These are phyloP conservation scores for Schizosaccharomyces japonicus DNA, from an alignment of 805 yeast genomes.

Conservation along the genomic window DNA sequence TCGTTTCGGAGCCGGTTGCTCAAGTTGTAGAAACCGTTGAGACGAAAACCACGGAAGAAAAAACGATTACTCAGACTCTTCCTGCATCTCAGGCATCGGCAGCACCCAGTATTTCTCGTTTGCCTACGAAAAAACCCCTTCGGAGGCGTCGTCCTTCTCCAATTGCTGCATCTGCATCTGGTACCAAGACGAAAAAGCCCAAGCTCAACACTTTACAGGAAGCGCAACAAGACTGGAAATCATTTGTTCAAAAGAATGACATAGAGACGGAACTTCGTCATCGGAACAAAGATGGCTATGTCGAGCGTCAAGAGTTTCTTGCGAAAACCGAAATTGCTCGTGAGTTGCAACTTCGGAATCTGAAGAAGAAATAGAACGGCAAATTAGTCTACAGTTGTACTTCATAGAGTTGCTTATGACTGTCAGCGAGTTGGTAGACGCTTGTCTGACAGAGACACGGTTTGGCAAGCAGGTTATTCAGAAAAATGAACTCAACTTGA, in stretches of 20 bases:
- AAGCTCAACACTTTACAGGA: constrained; percentile 81
- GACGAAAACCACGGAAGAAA: neutral
- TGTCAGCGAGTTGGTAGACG: too few relatives aligned
- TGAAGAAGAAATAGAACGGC: too few relatives aligned
- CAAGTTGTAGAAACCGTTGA: neutral
- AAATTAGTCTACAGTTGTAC: too few relatives aligned
- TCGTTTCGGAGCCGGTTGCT: too few relatives aligned
- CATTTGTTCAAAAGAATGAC: constrained; percentile 69
- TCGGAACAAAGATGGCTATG: constrained; percentile 71
- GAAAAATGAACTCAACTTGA: too few relatives aligned
- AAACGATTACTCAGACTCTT: neutral
- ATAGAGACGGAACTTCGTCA: constrained; percentile 58
- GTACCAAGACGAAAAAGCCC: constrained; percentile 25
- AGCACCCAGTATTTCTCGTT: too few relatives aligned
- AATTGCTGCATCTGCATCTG: neutral
- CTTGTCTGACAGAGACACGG: too few relatives aligned
- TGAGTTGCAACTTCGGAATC: constrained; percentile 27
- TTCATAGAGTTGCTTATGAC: too few relatives aligned
- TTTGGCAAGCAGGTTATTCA: too few relatives aligned
- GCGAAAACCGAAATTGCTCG: constrained; percentile 41
- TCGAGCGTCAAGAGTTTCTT: constrained; percentile 78
- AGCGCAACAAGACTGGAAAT: constrained; percentile 83
- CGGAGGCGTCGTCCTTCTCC: neutral
- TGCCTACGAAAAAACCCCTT: neutral
- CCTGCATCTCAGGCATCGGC: too few relatives aligned